Evolutionary conservation across 768 basidiomycete genomes (phyloP).

Genomic region (Trametes cinnabarina): DNA sequence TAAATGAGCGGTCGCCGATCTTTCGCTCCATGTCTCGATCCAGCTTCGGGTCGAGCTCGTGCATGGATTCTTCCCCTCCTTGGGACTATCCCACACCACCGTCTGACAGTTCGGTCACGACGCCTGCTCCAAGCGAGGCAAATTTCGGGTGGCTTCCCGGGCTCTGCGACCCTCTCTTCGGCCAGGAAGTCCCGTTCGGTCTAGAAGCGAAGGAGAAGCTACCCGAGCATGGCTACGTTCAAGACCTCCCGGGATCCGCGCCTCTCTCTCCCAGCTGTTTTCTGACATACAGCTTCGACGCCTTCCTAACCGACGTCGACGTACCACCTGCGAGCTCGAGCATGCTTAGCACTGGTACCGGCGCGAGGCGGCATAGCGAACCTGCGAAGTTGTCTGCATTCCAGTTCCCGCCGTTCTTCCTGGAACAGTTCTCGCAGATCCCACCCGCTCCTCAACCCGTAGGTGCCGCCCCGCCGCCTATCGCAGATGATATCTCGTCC

Average conservation of each 20-base stretch:
- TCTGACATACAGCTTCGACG: slow-evolving; percentile 2
- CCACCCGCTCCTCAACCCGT: background rate
- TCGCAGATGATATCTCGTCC: slow-evolving; percentile 14
- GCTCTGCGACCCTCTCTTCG: background rate
- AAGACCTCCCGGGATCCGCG: slow-evolving; percentile 16
- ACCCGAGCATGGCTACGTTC: slow-evolving; percentile 12
- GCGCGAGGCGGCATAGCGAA: slow-evolving; percentile 16
- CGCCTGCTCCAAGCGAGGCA: slow-evolving; percentile 16
- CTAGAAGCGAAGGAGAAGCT: slow-evolving; percentile 8
- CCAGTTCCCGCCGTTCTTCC: slow-evolving; percentile 10
- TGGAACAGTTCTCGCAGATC: slow-evolving; percentile 4
- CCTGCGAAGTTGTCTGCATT: slow-evolving; percentile 15
- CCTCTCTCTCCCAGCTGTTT: slow-evolving; percentile 8
- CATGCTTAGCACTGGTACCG: background rate
- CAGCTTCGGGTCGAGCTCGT: slow-evolving; percentile 13
- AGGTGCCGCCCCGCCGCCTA: slow-evolving; percentile 8
- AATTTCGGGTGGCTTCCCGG: slow-evolving; percentile 7
- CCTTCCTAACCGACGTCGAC: background rate
- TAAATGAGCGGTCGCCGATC: slow-evolving; percentile 10
- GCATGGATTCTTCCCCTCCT: slow-evolving; percentile 2
- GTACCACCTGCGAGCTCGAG: background rate
- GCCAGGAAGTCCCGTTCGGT: background rate
- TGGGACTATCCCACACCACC: slow-evolving; percentile 16
- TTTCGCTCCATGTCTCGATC: slow-evolving; percentile 19
- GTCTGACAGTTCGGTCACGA: slow-evolving; percentile 17